A percentile compares a stretch with the other conserved stretches of the same genome.
These are phyloP conservation scores for Papiliotrema flavescens DNA, from an alignment of 1,284 basidiomycete genomes.

Conservation along the genomic window DNA sequence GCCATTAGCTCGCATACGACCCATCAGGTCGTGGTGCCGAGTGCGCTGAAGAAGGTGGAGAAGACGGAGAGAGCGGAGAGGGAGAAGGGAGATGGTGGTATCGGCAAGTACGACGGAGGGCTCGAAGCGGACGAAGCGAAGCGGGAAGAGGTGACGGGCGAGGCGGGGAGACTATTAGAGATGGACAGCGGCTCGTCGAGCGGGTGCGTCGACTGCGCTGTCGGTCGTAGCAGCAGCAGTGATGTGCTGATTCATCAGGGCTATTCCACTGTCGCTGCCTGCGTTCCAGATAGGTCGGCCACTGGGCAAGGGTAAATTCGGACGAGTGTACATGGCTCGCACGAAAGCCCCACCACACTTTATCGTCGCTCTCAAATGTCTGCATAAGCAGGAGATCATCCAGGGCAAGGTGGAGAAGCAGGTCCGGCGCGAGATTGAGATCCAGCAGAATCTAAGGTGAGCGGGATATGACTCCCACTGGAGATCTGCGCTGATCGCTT, in stretches of 20 bases:
- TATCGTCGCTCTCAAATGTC: constrained; percentile 93
- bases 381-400: constrained; percentile 95
- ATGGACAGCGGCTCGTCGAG: constrained; percentile 65
- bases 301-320: constrained; percentile 97
- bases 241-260: constrained; percentile 49
- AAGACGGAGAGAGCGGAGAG: constrained; percentile 1
- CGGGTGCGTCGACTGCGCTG: constrained; percentile 51
- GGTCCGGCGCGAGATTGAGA: constrained; percentile 95
- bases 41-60: background rate
- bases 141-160: constrained; percentile 57
- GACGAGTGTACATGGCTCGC: constrained; percentile 96
- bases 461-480: background rate
- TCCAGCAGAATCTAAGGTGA: constrained; percentile 85
- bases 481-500: background rate
- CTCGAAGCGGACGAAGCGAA: constrained; percentile 69
- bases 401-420: constrained; percentile 89
- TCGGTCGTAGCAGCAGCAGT: background rate
- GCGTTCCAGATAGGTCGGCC: constrained; percentile 93
- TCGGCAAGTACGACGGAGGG: constrained; percentile 81
- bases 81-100: constrained; percentile 53
- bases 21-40: background rate
- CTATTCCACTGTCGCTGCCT: constrained; percentile 55
- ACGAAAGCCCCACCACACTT: constrained; percentile 83
- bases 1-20: constrained; percentile 18
- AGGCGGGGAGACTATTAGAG: constrained; percentile 69